Evolutionary conservation across 2,329 filamentous ascomycete species (phyloP).

Genomic region (Botrytis fragariae): DNA sequence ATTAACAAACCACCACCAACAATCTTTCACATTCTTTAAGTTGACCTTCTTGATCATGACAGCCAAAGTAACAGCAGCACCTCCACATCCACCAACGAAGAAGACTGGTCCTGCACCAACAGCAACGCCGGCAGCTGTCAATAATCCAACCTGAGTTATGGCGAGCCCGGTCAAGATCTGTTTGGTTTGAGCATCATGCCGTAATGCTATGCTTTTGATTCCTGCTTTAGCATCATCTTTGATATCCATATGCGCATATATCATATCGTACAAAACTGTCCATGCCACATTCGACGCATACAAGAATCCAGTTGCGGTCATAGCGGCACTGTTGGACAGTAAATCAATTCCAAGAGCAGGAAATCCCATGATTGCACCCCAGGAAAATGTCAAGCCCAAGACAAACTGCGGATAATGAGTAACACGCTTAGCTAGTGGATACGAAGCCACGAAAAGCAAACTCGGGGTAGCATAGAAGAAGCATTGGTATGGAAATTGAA

Average conservation of each 20-base stretch:
- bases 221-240: slow-evolving; percentile 81
- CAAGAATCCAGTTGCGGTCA: slow-evolving; percentile 64
- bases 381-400: slow-evolving; percentile 81
- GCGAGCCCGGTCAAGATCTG: slow-evolving; percentile 69
- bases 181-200: slow-evolving; percentile 76
- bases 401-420: slow-evolving; percentile 86
- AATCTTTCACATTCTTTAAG: slow-evolving; percentile 62
- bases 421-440: slow-evolving; percentile 80
- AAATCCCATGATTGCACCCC: slow-evolving; percentile 86
- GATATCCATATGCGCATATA: slow-evolving; percentile 91
- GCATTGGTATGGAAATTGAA: slow-evolving; percentile 73
- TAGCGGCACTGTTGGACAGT: slow-evolving; percentile 59
- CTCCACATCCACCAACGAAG: slow-evolving; percentile 65
- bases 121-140: slow-evolving; percentile 67
- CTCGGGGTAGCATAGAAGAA: slow-evolving; percentile 77
- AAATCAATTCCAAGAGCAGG: slow-evolving; percentile 77
- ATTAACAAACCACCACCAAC: slow-evolving; percentile 77
- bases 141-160: slow-evolving; percentile 63
- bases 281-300: slow-evolving; percentile 80
- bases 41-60: slow-evolving; percentile 68
- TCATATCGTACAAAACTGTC: slow-evolving; percentile 89
- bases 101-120: slow-evolving; percentile 68
- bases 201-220: slow-evolving; percentile 83
- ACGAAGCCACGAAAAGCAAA: slow-evolving; percentile 68
- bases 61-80: slow-evolving; percentile 58